Conservation (phyloP, 768 basidiomycete species). For the Macrocybe gigantea region DNA sequence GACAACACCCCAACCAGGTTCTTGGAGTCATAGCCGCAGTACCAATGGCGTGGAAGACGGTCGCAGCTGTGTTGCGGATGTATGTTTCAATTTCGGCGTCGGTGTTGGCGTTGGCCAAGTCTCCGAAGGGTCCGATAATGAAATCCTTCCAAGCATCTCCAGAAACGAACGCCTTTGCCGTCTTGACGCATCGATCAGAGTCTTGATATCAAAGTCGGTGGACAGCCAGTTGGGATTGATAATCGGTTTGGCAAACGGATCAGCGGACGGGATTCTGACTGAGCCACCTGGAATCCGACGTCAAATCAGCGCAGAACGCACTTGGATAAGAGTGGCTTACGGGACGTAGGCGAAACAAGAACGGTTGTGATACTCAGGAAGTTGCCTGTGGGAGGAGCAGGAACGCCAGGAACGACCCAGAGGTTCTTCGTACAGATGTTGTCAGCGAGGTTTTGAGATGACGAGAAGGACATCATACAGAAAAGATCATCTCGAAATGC, state of each 20-base stretch:
- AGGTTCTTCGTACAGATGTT: not conserved
- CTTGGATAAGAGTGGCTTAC: not conserved
- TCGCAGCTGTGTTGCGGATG: slow-evolving; percentile 13
- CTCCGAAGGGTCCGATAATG: slow-evolving; percentile 3
- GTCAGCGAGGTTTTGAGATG: not conserved
- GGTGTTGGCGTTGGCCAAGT: slow-evolving; percentile 5
- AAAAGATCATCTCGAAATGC: slow-evolving; percentile 28
- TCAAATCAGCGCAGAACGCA: not conserved
- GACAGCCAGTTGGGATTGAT: slow-evolving; percentile 7
- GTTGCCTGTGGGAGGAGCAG: slow-evolving; percentile 6
- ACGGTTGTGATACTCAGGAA: slow-evolving; percentile 6
- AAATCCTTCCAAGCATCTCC: slow-evolving; percentile 6
- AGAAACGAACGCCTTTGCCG: slow-evolving; percentile 1
- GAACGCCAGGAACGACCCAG: slow-evolving; percentile 6
- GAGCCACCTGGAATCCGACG: slow-evolving; percentile 5
- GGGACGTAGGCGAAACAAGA: slow-evolving; percentile 4
- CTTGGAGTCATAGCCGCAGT: slow-evolving; percentile 19
- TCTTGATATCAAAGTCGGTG: slow-evolving; percentile 5
- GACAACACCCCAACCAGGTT: slow-evolving; percentile 18
- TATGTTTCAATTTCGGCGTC: slow-evolving; percentile 13
- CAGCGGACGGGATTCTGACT: slow-evolving; percentile 2
- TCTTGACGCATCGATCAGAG: slow-evolving; percentile 7
- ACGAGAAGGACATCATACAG: slow-evolving; percentile 14
- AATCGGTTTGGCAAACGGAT: slow-evolving; percentile 6
- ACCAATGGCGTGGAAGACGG: slow-evolving; percentile 20